Percentiles rank a stretch among this genome's conserved stretches.
phyloP scores from a whole-genome alignment of 1,139 yeast genomes.

The Debaryomyces robertsiae region DNA sequence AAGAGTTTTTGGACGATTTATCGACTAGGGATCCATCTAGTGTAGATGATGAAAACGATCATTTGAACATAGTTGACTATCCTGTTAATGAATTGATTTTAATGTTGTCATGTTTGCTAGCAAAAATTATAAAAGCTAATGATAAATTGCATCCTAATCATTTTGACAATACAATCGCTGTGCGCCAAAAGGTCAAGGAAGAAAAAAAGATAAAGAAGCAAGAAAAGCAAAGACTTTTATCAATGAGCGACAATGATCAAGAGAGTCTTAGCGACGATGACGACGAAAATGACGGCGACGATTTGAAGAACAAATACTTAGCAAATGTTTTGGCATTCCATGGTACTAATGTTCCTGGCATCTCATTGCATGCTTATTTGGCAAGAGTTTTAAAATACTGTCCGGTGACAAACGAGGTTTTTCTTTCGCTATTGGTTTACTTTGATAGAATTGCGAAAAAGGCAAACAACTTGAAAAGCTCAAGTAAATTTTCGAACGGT shows the following conservation, averaged over 20 bases:
- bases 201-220: slow-evolving; percentile 34
- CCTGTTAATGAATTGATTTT: slow-evolving; percentile 78
- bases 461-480: slow-evolving; percentile 59
- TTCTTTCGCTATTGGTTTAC: slow-evolving; percentile 83
- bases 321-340: slow-evolving; percentile 88
- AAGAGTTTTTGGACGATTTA: slow-evolving; percentile 42
- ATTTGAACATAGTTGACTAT: slow-evolving; percentile 78
- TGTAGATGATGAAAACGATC: slow-evolving; percentile 42
- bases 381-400: slow-evolving; percentile 92
- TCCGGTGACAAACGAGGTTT: slow-evolving; percentile 97
- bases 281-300: slow-evolving; percentile 46
- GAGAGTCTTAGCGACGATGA: slow-evolving; percentile 24
- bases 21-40: slow-evolving; percentile 27
- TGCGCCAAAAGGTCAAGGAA: slow-evolving; percentile 46
- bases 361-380: slow-evolving; percentile 84
- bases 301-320: slow-evolving; percentile 56
- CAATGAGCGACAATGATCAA: slow-evolving; percentile 16
- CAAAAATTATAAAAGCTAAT: slow-evolving; percentile 89
- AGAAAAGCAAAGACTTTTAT: slow-evolving; percentile 21
- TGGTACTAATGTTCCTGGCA: slow-evolving; percentile 95
- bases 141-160: slow-evolving; percentile 80
- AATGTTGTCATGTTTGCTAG: slow-evolving; percentile 83
- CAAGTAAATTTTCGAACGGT: slow-evolving; percentile 20
- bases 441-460: slow-evolving; percentile 92
- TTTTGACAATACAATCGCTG: slow-evolving; percentile 54